phyloP scores from a whole-genome alignment of 2,329 filamentous ascomycete genomes.

The Pestalotiopsis sp. region DNA sequence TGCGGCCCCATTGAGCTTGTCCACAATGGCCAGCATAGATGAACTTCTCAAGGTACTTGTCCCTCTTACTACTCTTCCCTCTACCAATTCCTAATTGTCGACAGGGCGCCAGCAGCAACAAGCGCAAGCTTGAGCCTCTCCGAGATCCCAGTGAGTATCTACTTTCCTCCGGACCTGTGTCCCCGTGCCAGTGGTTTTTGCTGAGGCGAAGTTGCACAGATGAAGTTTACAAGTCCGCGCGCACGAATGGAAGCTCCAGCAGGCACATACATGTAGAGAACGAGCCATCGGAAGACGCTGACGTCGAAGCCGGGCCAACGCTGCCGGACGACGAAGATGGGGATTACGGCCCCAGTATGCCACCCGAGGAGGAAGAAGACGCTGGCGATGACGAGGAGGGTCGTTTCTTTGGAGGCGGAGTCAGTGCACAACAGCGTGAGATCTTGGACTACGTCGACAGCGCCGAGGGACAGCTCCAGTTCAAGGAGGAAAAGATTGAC shows the following conservation, averaged over 20 bases:
- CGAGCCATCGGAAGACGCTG: conserved; percentile 37
- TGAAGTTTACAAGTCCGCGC: conserved; percentile 66
- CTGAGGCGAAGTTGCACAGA: conserved; percentile 37
- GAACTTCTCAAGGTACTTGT: conserved; percentile 57
- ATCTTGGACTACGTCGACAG: conserved; percentile 85
- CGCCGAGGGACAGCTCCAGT: conserved; percentile 36
- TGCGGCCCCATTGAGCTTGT: neutral
- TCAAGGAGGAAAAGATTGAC: conserved; percentile 73
- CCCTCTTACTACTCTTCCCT: neutral
- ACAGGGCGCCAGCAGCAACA: conserved; percentile 48
- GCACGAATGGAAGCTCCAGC: conserved; percentile 46
- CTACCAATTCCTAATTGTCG: neutral
- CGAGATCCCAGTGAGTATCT: conserved; percentile 60
- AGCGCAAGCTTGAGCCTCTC: conserved; percentile 64
- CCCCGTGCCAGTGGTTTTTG: neutral
- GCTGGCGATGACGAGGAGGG: conserved; percentile 80
- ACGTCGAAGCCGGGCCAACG: conserved; percentile 51
- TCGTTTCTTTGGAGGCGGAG: conserved; percentile 91
- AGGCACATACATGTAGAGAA: conserved; percentile 49
- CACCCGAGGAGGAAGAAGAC: conserved; percentile 53
- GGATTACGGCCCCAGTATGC: conserved; percentile 45
- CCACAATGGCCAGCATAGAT: conserved; percentile 57
- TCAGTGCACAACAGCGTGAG: conserved; percentile 77
- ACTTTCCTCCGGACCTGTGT: neutral
- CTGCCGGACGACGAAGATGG: conserved; percentile 51